Percentiles rank a stretch among this genome's conserved stretches.
Conservation (phyloP, 1,284 basidiomycete species). For the Schizophyllum commune region DNA sequence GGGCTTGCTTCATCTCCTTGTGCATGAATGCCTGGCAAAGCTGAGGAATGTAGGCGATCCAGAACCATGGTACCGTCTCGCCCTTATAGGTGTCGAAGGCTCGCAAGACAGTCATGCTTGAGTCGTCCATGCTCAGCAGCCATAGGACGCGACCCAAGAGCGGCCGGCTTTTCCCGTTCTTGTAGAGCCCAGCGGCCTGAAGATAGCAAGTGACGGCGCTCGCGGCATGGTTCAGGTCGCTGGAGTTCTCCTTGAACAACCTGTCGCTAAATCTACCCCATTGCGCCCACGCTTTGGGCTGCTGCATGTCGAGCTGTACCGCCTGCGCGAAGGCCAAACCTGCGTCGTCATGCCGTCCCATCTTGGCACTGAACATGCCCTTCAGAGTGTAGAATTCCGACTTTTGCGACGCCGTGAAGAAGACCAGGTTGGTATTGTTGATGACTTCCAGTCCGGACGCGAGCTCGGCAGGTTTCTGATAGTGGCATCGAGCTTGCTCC, state of each 20-base stretch:
- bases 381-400: slow-evolving; percentile 99
- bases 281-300: slow-evolving; percentile 98
- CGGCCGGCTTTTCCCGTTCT: slow-evolving; percentile 90
- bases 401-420: slow-evolving; percentile 93
- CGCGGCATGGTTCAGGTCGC: slow-evolving; percentile 71
- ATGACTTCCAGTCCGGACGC: slow-evolving; percentile 95
- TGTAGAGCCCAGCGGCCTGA: slow-evolving; percentile 95
- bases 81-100: slow-evolving; percentile 97
- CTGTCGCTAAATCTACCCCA: slow-evolving; percentile 96
- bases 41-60: slow-evolving; percentile 97
- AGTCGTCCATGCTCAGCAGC: slow-evolving; percentile 94
- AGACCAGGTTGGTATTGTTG: slow-evolving; percentile 99
- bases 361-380: slow-evolving; percentile 95
- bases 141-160: slow-evolving; percentile 90
- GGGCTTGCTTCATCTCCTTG: slow-evolving; percentile 89
- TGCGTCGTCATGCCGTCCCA: slow-evolving; percentile 86
- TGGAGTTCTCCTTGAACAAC: slow-evolving; percentile 81
- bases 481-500: slow-evolving; percentile 99
- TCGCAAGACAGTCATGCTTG: slow-evolving; percentile 65
- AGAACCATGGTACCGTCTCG: slow-evolving; percentile 97
- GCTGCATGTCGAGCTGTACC: slow-evolving; percentile 91
- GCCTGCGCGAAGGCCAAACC: slow-evolving; percentile 91
- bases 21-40: slow-evolving; percentile 88
- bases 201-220: slow-evolving; percentile 97
- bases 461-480: slow-evolving; percentile 91